Evolutionary conservation across 768 basidiomycete species (phyloP), one percentile per base, ranked within the genome.

Genomic region (Boletus eberwhitei): DNA sequence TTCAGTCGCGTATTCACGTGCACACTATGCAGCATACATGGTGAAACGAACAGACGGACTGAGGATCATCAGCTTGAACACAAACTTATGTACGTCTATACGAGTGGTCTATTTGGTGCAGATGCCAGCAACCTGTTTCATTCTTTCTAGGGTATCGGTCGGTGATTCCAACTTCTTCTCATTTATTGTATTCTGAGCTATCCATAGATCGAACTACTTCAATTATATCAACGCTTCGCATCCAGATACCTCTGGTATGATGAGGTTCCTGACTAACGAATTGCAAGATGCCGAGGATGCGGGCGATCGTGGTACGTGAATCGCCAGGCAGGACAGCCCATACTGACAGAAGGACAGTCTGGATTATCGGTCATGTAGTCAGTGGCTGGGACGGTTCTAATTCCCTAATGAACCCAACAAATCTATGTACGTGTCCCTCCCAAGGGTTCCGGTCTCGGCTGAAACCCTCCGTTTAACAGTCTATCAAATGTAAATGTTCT

Each of bases 201-300:
- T 45, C 39, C 51, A 59, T 57, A 84, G 83, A 46, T 75, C 83
- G 13, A 91, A 91, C 65, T 83, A 79, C 59, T 87, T 89, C 72
- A 87, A 86, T 66, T 91, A 86, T 63, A 84, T 90, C 71, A 88
- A 90, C 61, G 77, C 87, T 63, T 83, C 83, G 22, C 66, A 79
- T 24, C 79, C 84, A 12, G 89, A 91, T 67, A 74, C 75, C 38
- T 89, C 86, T 41, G 88, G 88, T 21, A 87, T 90, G 83, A 73
- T 90, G 60, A 77, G 86, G 36, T 90, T 88, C 71, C 62, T 91
- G 58, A 90, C 88, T 7, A 84, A 88, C 55, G 87, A 90, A 65
- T 72, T 90, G 14, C 88, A 91, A 67, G 84, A 76, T 49, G 88
- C 88, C 8, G 89, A 91, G 69, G 88, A 91, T 63, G 76, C 77